Evolutionary conservation across 75 land plant species (phyloP).

Genomic region (Picea sitchensis): DNA sequence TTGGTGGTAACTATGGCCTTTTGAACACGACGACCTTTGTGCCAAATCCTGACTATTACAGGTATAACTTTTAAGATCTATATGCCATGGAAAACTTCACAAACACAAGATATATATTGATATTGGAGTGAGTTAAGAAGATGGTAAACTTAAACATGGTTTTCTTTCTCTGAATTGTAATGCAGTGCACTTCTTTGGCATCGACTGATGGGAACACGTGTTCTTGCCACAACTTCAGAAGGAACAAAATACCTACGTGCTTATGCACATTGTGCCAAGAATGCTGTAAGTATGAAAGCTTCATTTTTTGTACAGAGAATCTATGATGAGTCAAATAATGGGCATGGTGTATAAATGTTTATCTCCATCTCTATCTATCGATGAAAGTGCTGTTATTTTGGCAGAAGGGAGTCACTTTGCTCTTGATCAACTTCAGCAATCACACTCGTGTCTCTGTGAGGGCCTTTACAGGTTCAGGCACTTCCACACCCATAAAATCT

Average conservation of each 20-base stretch:
- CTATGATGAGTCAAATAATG: too few relatives aligned
- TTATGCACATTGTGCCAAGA: constrained; percentile 74
- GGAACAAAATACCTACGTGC: constrained; percentile 55
- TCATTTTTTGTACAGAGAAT: too few relatives aligned
- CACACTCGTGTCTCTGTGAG: neutral
- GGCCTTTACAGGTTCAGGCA: constrained; percentile 7
- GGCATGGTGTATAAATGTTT: too few relatives aligned
- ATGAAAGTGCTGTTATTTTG: neutral
- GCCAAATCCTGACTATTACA: constrained; percentile 82
- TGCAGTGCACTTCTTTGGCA: constrained; percentile 85
- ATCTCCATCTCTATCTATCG: too few relatives aligned
- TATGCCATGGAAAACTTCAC: too few relatives aligned
- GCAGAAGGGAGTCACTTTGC: constrained; percentile 58
- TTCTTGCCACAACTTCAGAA: constrained; percentile 35
- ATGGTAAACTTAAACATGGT: too few relatives aligned
- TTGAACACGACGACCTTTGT: constrained; percentile 60
- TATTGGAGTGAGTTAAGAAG: too few relatives aligned
- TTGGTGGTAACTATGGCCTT: constrained; percentile 81
- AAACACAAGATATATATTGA: too few relatives aligned
- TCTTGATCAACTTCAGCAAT: constrained; percentile 68
- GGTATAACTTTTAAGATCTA: constrained; percentile 22
- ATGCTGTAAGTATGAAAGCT: constrained; percentile 19
- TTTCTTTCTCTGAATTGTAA: neutral
- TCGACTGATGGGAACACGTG: constrained; percentile 73
- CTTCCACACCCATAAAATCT: neutral